Conservation (phyloP, 768 basidiomycete species). For the Auricularia sp. region DNA sequence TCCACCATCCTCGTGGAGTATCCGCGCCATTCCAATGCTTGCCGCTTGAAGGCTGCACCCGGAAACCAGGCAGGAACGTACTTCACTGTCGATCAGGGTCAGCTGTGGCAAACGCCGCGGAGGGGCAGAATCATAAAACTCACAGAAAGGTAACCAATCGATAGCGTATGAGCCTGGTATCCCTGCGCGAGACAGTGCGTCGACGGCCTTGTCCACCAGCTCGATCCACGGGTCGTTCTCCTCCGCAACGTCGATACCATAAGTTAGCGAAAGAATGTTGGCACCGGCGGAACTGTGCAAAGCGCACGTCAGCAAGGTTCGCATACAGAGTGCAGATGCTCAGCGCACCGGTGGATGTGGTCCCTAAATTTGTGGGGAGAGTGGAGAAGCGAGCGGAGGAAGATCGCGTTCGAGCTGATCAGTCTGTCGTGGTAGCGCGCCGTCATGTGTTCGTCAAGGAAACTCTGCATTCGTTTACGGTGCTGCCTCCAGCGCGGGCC, state of each 20-base stretch:
- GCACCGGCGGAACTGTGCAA: neutral
- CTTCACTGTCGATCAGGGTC: slow-evolving; percentile 15
- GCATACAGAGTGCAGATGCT: neutral
- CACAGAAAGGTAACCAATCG: neutral
- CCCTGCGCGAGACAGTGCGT: slow-evolving; percentile 21
- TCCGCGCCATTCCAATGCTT: slow-evolving; percentile 18
- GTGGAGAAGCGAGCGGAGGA: neutral
- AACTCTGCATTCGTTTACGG: neutral
- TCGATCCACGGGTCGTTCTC: slow-evolving; percentile 14
- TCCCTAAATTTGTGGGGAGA: neutral
- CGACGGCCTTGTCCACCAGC: slow-evolving; percentile 29
- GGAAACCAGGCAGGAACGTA: slow-evolving; percentile 33
- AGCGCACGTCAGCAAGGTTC: neutral
- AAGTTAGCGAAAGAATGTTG: neutral
- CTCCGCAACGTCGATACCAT: neutral
- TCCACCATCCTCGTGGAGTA: neutral
- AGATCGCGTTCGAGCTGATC: neutral
- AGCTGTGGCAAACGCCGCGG: neutral
- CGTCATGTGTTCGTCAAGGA: neutral
- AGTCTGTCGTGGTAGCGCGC: neutral
- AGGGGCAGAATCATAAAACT: neutral
- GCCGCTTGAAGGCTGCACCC: slow-evolving; percentile 26
- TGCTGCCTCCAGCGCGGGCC: neutral
- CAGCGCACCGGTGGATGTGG: neutral
- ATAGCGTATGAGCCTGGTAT: neutral